Percentiles rank a stretch among this genome's conserved stretches.
Evolutionary conservation across 179 eudicot genomes (phyloP).

Genomic region (Silene noctiflora): DNA sequence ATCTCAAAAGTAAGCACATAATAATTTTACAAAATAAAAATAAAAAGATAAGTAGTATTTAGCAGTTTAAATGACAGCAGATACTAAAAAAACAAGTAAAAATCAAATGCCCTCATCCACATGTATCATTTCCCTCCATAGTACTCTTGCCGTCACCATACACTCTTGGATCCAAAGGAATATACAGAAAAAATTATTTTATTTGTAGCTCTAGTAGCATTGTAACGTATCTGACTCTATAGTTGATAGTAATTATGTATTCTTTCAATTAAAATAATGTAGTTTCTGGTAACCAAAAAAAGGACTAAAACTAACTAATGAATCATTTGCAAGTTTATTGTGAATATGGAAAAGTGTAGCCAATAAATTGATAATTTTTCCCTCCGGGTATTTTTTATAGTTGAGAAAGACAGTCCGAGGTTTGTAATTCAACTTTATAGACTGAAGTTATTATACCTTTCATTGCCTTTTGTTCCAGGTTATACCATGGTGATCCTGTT

Average conservation of each 20-base stretch:
- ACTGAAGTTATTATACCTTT: neutral
- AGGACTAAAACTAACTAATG: neutral
- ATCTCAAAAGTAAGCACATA: too few relatives aligned
- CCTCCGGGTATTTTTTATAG: neutral
- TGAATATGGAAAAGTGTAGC: neutral
- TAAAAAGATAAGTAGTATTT: too few relatives aligned
- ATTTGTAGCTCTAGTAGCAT: neutral
- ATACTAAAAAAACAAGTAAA: too few relatives aligned
- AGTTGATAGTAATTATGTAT: neutral
- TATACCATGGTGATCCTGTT: slow-evolving; percentile 84
- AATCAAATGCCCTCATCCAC: too few relatives aligned
- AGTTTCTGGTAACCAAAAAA: neutral
- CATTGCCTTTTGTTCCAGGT: slow-evolving; percentile 43
- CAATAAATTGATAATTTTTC: neutral
- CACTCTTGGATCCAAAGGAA: too few relatives aligned
- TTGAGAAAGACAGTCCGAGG: neutral
- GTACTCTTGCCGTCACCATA: too few relatives aligned
- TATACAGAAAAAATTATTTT: too few relatives aligned
- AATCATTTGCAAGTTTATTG: slow-evolving; percentile 4
- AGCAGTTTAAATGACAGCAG: too few relatives aligned
- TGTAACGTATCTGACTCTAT: neutral
- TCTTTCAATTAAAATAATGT: neutral
- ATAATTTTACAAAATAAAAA: too few relatives aligned
- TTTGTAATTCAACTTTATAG: slow-evolving; percentile 2
- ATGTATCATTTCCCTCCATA: too few relatives aligned